Evolutionary conservation across 1,139 yeast species (phyloP).

Genomic region (Saccharomyces hybrid): DNA sequence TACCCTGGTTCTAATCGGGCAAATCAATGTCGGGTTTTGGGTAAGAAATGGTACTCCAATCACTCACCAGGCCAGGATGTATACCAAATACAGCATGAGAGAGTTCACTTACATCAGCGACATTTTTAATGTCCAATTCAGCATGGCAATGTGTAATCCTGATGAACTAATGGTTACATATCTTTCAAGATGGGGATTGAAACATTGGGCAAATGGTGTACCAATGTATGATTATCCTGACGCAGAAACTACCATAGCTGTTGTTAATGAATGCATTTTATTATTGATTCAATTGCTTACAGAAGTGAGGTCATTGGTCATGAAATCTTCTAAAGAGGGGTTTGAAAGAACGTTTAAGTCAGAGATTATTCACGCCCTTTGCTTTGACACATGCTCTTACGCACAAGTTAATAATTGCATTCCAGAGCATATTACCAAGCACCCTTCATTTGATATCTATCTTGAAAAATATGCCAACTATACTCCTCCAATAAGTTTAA

Average conservation of each 20-base stretch:
- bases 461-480: conserved; percentile 54
- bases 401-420: conserved; percentile 61
- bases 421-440: conserved; percentile 69
- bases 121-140: conserved; percentile 61
- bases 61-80: conserved; percentile 70
- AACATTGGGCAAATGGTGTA: conserved; percentile 42
- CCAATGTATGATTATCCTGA: conserved; percentile 36
- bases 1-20: conserved; percentile 65
- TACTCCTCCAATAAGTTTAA: conserved; percentile 54
- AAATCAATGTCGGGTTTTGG: conserved; percentile 79
- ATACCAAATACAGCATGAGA: conserved; percentile 72
- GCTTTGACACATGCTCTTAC: conserved; percentile 66
- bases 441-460: conserved; percentile 65
- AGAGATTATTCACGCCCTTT: conserved; percentile 72
- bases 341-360: conserved; percentile 47
- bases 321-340: conserved; percentile 44
- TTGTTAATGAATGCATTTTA: conserved; percentile 74
- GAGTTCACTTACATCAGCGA: conserved; percentile 80
- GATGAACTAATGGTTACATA: conserved; percentile 51
- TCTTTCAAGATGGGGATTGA: conserved; percentile 63
- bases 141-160: conserved; percentile 52
- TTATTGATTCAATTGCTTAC: conserved; percentile 62
- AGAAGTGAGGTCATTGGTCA: conserved; percentile 56
- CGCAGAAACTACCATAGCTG: conserved; percentile 42
- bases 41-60: conserved; percentile 80